A percentile compares a stretch with the other conserved stretches of the same genome.
These are phyloP conservation scores for Dendryphion nanum DNA, from an alignment of 2,329 filamentous ascomycete species.

Conservation along the genomic window DNA sequence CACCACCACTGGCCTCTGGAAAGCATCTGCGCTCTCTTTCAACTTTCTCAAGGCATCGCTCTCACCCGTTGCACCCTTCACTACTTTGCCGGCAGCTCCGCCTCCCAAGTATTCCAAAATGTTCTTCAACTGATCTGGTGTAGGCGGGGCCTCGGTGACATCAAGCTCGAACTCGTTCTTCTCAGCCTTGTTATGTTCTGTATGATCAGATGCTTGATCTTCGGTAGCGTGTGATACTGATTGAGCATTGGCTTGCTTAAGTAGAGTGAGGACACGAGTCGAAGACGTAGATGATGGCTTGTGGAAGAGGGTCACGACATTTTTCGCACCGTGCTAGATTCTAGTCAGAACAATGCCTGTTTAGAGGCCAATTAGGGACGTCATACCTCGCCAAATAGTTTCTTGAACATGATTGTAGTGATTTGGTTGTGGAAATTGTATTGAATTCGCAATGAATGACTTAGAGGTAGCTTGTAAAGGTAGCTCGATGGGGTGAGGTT, in stretches of 20 bases:
- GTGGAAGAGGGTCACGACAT: constrained; percentile 97
- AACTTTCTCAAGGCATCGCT: constrained; percentile 79
- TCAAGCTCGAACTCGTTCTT: constrained; percentile 80
- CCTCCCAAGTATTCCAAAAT: constrained; percentile 79
- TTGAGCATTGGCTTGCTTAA: constrained; percentile 76
- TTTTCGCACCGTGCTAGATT: constrained; percentile 51
- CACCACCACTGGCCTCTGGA: constrained; percentile 80
- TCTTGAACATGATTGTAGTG: constrained; percentile 43
- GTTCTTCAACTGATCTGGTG: constrained; percentile 75
- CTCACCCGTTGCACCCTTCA: constrained; percentile 71
- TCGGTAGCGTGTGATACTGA: constrained; percentile 66
- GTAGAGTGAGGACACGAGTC: constrained; percentile 67
- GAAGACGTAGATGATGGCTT: constrained; percentile 73
- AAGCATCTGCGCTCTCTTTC: constrained; percentile 65
- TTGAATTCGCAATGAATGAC: too few species aligned
- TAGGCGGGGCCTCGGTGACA: constrained; percentile 77
- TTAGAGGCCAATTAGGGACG: constrained; percentile 3
- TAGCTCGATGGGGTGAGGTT: constrained; percentile 18
- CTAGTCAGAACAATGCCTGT: constrained; percentile 12
- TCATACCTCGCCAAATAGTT: constrained; percentile 47
- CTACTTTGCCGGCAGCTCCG: constrained; percentile 60
- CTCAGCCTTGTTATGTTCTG: constrained; percentile 58
- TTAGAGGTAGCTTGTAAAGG: constrained; percentile 2
- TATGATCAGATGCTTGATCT: constrained; percentile 70
- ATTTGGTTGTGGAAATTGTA: constrained; percentile 7